Percentiles rank a stretch among this genome's conserved stretches.
Conservation (phyloP, 2,329 filamentous ascomycete species). For the Penicillium sp. region DNA sequence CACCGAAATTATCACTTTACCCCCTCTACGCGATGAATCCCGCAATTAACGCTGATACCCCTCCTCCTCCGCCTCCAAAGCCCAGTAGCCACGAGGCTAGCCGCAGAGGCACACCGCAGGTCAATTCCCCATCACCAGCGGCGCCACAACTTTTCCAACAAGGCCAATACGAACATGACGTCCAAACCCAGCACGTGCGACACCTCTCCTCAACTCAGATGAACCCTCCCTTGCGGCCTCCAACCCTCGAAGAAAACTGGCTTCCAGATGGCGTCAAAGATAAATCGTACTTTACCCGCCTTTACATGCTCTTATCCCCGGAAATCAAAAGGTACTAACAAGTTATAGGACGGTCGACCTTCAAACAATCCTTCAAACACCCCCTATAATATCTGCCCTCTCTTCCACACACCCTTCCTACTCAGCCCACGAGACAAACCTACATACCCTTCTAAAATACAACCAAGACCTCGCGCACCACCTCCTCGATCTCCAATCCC, state of each 20-base stretch:
- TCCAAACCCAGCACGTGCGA: background rate
- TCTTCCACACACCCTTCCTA: constrained; percentile 77
- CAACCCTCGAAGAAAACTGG: constrained; percentile 67
- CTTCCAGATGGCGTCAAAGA: constrained; percentile 76
- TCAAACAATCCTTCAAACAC: constrained; percentile 76
- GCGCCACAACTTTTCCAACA: constrained; percentile 45
- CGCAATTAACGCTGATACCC: constrained; percentile 56
- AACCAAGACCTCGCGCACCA: constrained; percentile 71
- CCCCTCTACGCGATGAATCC: constrained; percentile 25
- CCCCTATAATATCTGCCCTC: constrained; percentile 73
- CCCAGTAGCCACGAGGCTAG: constrained; percentile 71
- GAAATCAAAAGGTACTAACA: background rate
- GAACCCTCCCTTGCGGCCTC: constrained; percentile 32
- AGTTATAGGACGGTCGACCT: constrained; percentile 52
- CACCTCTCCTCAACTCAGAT: constrained; percentile 17
- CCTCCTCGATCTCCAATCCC: constrained; percentile 49
- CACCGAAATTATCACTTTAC: background rate
- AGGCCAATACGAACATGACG: constrained; percentile 28
- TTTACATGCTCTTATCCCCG: background rate
- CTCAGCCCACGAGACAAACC: constrained; percentile 64
- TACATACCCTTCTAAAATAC: constrained; percentile 68
- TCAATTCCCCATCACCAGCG: constrained; percentile 50
- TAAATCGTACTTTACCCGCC: constrained; percentile 69
- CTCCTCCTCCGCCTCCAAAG: constrained; percentile 74
- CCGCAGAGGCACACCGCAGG: constrained; percentile 67